These are phyloP conservation scores for Vaccinium macrocarpon DNA, from an alignment of 148 eudicot species.

Conservation along the genomic window DNA sequence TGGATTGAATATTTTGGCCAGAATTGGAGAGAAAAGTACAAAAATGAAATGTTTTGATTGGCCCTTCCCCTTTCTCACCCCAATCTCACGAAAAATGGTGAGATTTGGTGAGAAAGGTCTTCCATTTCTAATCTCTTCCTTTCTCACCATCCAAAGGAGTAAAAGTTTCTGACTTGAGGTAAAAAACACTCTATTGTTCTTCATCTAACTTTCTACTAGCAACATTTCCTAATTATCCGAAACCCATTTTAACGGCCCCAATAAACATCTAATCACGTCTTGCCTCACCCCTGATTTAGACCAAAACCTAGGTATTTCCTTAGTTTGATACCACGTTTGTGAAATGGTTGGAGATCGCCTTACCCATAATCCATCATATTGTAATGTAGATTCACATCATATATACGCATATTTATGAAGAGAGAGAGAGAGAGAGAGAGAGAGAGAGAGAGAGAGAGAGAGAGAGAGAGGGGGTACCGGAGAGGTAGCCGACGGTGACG, in stretches of 20 bases:
- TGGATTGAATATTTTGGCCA: too few relatives aligned
- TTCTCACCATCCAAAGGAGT: too few relatives aligned
- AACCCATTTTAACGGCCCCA: background rate
- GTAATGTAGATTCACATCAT: conserved; percentile 19
- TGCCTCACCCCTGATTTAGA: background rate
- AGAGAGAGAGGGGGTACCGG: background rate
- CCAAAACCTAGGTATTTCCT: too few relatives aligned
- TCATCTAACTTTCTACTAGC: background rate
- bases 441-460: background rate
- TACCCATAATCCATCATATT: background rate
- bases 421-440: background rate
- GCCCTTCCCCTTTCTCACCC: too few relatives aligned
- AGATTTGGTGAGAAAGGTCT: too few relatives aligned
- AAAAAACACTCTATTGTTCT: background rate
- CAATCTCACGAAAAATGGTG: too few relatives aligned
- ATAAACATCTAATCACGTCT: background rate
- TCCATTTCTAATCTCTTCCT: too few relatives aligned
- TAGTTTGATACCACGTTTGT: background rate
- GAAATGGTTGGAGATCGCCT: background rate
- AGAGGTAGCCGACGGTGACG: conserved; percentile 22
- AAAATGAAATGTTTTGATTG: too few relatives aligned
- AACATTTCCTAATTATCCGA: background rate
- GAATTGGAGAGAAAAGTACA: too few relatives aligned
- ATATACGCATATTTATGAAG: background rate
- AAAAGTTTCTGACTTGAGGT: background rate